A percentile compares a stretch with the other conserved stretches of the same genome.
Evolutionary conservation across 352 stramenopile species (phyloP).

Genomic region (Pythium guiyangense): DNA sequence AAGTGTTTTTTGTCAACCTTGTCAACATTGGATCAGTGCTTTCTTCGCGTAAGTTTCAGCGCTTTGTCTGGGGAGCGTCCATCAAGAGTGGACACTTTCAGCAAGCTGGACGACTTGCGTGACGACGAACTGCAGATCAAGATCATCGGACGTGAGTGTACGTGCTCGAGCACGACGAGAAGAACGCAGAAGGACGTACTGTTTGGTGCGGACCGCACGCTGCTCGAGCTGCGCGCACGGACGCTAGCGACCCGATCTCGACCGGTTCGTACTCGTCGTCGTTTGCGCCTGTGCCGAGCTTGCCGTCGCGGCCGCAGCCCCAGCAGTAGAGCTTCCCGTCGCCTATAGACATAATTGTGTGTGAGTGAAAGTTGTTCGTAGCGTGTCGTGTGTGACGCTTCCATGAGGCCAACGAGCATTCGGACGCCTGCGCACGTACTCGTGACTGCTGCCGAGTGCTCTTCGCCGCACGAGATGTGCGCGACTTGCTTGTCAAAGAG

Average conservation of each 20-base stretch:
- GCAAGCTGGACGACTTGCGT: background rate
- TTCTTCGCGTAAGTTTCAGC: no score
- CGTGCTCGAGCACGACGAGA: no score
- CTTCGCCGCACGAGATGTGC: conserved; percentile 52
- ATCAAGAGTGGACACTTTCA: no score
- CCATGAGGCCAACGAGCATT: background rate
- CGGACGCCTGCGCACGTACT: conserved; percentile 30
- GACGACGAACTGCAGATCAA: background rate
- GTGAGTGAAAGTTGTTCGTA: no score
- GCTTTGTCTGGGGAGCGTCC: no score
- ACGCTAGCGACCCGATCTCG: conserved; percentile 44
- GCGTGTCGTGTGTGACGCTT: no score
- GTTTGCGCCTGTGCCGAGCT: conserved; percentile 55
- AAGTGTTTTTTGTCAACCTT: no score
- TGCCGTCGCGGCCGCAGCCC: conserved; percentile 58
- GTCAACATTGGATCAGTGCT: no score
- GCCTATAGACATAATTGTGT: conserved; percentile 14
- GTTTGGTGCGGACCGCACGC: conserved; percentile 57
- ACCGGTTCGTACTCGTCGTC: conserved; percentile 52
- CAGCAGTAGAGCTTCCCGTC: conserved; percentile 67
- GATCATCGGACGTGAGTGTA: no score
- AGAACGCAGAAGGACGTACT: conserved; percentile 23
- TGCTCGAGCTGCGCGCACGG: conserved; percentile 48
- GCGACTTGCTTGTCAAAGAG: conserved; percentile 44
- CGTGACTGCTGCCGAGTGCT: conserved; percentile 59